Evolutionary conservation across 2,329 filamentous ascomycete genomes (phyloP), one percentile per base, ranked within the genome.

Genomic region (Penicillium sp.): DNA sequence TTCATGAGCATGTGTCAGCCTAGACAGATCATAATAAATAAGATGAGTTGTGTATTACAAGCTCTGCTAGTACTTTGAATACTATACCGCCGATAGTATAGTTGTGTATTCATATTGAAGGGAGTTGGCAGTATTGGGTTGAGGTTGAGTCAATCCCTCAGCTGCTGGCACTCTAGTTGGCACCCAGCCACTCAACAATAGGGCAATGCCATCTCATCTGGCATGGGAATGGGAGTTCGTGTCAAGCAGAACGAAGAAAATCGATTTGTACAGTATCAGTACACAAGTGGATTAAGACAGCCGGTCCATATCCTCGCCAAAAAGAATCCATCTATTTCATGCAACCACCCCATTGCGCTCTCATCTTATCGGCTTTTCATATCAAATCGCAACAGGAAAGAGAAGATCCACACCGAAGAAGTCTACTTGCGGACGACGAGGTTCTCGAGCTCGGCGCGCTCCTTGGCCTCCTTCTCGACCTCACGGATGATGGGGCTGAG

Each of bases 371-470:
- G 59, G 52, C 53, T 62, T 62, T 65, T 59, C 58, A 56, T 55
- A 60, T 60, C 55, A n/a, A 58, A 58, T 60, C 53, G 58, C 56
- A 55, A 45, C 39, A 52, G 52, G 52, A 42, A 54, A 40, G 40
- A 46, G 28, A 56, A 56, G 54, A 29, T 45, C 51, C 42, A 23
- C 40, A 5, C 39, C 33, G 45, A 29, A 31, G 31, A 42, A 26
- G 43, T 73, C 63, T 71, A 75, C 71, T 79, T 79, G 70, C 75
- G 81, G 66, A 89, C 77, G 57, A 84, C 77, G 79, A 90, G 81
- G 61, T 82, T 79, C 74, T 90, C 88, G 66, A 90, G 77, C 69
- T 90, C 87, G 63, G 81, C 79, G 62, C 87, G 83, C 77, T 91
- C 88, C 69, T 81, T 82, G 64, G 78, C 74, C 78, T 89, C 87